Conservation (phyloP, 2,329 filamentous ascomycete genomes). For the Emericellopsis cladophorae region DNA sequence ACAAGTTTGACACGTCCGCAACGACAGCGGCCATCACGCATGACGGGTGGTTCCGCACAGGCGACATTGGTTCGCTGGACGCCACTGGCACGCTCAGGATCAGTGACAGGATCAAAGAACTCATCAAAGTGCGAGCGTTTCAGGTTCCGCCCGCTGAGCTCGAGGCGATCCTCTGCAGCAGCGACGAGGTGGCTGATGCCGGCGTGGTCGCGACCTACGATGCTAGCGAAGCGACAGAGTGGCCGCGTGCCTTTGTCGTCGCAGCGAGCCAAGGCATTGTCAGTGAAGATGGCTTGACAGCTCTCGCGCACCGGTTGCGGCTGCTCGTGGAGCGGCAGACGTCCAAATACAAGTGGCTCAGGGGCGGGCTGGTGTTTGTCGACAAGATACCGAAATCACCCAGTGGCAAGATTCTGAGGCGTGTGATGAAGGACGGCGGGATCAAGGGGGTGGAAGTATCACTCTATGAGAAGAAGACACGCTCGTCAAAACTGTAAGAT, state of each 20-base stretch:
- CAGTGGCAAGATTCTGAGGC: slow-evolving; percentile 33
- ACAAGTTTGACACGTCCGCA: slow-evolving; percentile 21
- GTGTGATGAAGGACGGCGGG: slow-evolving; percentile 26
- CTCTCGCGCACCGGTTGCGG: slow-evolving; percentile 40
- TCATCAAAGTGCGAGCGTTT: slow-evolving; percentile 49
- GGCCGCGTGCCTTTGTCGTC: slow-evolving; percentile 51
- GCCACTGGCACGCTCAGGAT: slow-evolving; percentile 46
- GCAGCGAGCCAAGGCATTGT: slow-evolving; percentile 8
- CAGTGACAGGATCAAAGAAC: slow-evolving; percentile 59
- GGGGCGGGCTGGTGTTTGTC: slow-evolving; percentile 58
- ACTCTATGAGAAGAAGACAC: slow-evolving; percentile 11
- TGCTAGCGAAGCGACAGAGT: slow-evolving; percentile 46
- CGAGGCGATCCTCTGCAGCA: slow-evolving; percentile 21
- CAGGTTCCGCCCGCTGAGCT: slow-evolving; percentile 45
- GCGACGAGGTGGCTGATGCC: slow-evolving; percentile 42
- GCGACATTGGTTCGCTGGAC: slow-evolving; percentile 53
- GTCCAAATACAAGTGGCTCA: slow-evolving; percentile 53
- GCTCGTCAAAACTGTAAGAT: slow-evolving; percentile 1
- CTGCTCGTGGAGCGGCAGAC: slow-evolving; percentile 45
- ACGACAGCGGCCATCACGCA: slow-evolving; percentile 23
- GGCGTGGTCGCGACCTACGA: slow-evolving; percentile 49
- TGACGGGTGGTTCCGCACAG: slow-evolving; percentile 60
- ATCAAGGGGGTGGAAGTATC: slow-evolving; percentile 20
- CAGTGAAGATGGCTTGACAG: slow-evolving; percentile 16
- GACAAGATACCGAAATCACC: slow-evolving; percentile 61